Evolutionary conservation across 2,329 filamentous ascomycete species (phyloP), one percentile per base, ranked within the genome.

Genomic region (Aureobasidium sp.): DNA sequence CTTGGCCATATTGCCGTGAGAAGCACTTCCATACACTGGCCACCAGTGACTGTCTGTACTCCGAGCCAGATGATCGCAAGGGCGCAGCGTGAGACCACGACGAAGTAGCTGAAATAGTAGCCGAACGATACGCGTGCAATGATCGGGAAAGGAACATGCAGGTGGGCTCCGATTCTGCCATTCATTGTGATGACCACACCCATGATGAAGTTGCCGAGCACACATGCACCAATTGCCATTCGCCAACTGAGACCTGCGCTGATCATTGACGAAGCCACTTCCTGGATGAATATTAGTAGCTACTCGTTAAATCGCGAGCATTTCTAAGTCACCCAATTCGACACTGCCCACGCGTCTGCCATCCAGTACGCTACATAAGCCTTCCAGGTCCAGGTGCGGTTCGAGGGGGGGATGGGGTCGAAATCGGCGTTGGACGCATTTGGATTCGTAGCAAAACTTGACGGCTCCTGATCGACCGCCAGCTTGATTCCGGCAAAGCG

Each of bases 41-140:
- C 84, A 0, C 85, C 85, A 65, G 85, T 86, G 66, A 84, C 83
- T 37, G 81, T 83, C 66, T 88, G 84, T 10, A 59, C 55, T 2
- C 61, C 57, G 16, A 57, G 72, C 86, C 81, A 83, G 70, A 83
- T 81, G 25, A 81, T 67, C 5, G 79, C 80, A 5, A 84, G 75
- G 39, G 84, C 77, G 21, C 78, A 75, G 11, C 81, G 76, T 0
- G 80, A 82, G 5, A 83, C 66, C 50, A 84, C 79, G 15, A 80
- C 77, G 30, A 83, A 70, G 67, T 83, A 83, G 29, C 77, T 79
- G 53, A 81, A 80, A 74, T 78, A 82, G 68, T 83, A 81, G 0
- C 81, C 82, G 78, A 80, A 84, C 52, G 77, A 78, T 5, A 80
- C 79, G 41, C 82, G 77, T 0, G 79, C 77, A 37, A 83, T 76